Base-by-base conservation (phyloP, 768 basidiomycete genomes). In the Lactarius deliciosus region DNA sequence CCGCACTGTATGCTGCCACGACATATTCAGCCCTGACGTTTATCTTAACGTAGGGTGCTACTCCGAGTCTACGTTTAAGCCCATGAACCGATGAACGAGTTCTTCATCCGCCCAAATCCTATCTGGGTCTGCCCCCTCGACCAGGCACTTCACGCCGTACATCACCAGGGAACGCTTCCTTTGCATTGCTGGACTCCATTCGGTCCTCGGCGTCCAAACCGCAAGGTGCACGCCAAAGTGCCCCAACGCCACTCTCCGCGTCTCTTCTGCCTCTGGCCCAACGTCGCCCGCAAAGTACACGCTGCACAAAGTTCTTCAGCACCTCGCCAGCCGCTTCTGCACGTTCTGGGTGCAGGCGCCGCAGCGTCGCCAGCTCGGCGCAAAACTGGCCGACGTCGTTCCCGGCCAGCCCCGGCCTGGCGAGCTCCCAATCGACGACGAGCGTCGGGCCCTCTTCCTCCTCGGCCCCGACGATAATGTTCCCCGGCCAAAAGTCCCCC, bases 401-500 rank as follows among this genome's bases (percentile, higher is more conserved):
- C 4, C 82, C 86, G 5, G 81, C 77, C 32, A 86, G 64, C n/a
- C 88, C 87, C 0, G 82, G 77, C 75, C 81, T 88, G 43, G 80
- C 75, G 11, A 87, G 57, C 70, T 90, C 88, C 89, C 89, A 90
- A 73, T 90, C 89, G 55, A 89, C 70, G 41, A 89, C 77, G 50
- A 77, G 80, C 15, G 38, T 38, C 16, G 77, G 77, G 8, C 73
- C 73, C 15, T 50, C n/a, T 1, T 75, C 72, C 7, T 71, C 72
- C 57, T 74, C 74, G 13, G 80, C 72, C 13, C 70, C 73, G n/a
- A 88, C 70, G 67, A 88, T 77, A 56, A 90, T 69, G 71, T 90
- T 90, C 0, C 88, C 89, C 1, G 89, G 83, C 88, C 89, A 90
- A 70, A 90, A 86, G 73, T 90, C 89, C 0, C 89, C 89, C 84